phyloP scores from a whole-genome alignment of 2,329 filamentous ascomycete species.

The Fusarium neocosmosporiellum region DNA sequence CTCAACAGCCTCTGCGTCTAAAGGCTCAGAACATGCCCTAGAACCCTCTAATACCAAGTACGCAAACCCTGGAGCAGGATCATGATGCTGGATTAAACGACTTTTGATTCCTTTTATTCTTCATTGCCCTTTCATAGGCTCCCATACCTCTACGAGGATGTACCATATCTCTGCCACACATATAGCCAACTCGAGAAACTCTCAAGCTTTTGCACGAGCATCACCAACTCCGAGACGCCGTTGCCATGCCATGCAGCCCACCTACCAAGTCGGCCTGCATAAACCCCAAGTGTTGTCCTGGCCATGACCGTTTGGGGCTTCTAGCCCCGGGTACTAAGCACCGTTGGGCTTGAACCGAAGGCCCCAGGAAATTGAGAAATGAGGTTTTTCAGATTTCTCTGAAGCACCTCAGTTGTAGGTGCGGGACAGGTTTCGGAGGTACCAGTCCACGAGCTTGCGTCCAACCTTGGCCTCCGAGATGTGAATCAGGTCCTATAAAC shows the following conservation, averaged over 20 bases:
- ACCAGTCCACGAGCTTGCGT: conserved; percentile 98
- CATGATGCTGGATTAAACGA: conserved; percentile 38
- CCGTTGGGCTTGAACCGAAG: conserved; percentile 23
- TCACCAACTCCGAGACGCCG: conserved; percentile 57
- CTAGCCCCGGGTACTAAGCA: conserved; percentile 8
- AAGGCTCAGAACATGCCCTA: background rate
- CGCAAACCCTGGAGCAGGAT: background rate
- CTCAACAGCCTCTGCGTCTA: background rate
- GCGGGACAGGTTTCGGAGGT: conserved; percentile 94
- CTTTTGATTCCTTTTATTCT: conserved; percentile 43
- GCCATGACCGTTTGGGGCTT: conserved; percentile 31
- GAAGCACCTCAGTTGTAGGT: conserved; percentile 74
- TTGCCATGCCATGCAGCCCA: conserved; percentile 54
- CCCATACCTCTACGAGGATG: conserved; percentile 40
- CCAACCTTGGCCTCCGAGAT: conserved; percentile 99
- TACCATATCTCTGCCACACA: conserved; percentile 42
- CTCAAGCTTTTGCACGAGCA: conserved; percentile 47
- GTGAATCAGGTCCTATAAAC: conserved; percentile 86
- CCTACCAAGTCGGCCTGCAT: conserved; percentile 48
- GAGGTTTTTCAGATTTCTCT: conserved; percentile 40
- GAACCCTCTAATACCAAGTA: background rate
- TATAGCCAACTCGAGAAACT: conserved; percentile 46
- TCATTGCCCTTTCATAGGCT: conserved; percentile 38
- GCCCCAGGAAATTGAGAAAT: conserved; percentile 36
- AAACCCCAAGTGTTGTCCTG: conserved; percentile 41